Base-by-base conservation (phyloP, 179 eudicot genomes). In the Corrigiola litoralis region DNA sequence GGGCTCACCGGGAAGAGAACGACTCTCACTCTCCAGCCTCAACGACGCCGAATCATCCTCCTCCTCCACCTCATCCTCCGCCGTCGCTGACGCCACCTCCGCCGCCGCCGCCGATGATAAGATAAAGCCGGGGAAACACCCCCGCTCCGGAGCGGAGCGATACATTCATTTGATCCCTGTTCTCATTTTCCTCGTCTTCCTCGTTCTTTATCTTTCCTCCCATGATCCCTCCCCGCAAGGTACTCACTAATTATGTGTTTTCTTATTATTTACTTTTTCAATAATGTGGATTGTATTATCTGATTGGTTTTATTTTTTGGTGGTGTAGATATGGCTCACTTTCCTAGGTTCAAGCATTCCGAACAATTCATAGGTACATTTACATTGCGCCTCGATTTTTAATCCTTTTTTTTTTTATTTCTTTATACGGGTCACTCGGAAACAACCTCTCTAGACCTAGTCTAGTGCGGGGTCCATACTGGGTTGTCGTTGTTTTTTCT, bases 221-320 rank as follows among this genome's bases (percentile, higher is more conserved):
- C 90, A 88, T 69, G 74, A 82, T 61, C 97, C 95, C 25, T 79
- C 95, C 73, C 84, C 77, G n/a, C 72, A 56, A 66, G 97, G 97
- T 87, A 69, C 29, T 10, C 2, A 32, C 31, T 31, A 4, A 4
- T 20, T 25, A 12, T 55, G 7, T 31, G 29, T 34, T 11, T n/a
- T 21, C 20, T 5, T 16, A 46, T 17, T 16, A 5, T 21, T 21
- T 4, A 13, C 9, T 18, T 21, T 12, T 8, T 21, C 11, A 48
- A 9, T 8, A 20, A 20, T 27, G 2, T 27, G 2, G 5, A 16
- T n/a, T 27, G 4, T 4, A 4, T 37, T 5, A 10, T 6, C 16
- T 24, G 5, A 20, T 57, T 33, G 21, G 11, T n/a, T 41, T 31
- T 16, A 6, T 63, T 31, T 52, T 52, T 36, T 57, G n/a, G n/a